phyloP scores from a whole-genome alignment of 176 grass and related monocot species.

The Musa acuminata region DNA sequence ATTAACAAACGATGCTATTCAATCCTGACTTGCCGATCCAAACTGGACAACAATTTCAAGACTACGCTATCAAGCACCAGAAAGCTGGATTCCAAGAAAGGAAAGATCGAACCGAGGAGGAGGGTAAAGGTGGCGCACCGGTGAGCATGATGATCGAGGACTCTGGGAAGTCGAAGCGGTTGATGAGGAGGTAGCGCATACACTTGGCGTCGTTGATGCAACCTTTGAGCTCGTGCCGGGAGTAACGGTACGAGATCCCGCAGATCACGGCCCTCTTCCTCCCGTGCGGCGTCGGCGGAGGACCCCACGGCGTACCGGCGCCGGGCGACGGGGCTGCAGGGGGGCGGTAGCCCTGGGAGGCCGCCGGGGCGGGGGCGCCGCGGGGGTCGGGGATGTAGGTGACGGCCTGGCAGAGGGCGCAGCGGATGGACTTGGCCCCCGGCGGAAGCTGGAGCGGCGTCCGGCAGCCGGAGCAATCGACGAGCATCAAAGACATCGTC shows the following conservation, averaged over 20 bases:
- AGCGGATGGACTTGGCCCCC: constrained; percentile 73
- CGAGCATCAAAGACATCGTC: constrained; percentile 48
- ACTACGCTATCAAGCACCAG: background rate
- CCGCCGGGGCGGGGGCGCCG: constrained; percentile 1
- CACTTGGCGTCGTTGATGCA: constrained; percentile 98
- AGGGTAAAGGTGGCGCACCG: constrained; percentile 24
- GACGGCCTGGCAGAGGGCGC: constrained; percentile 66
- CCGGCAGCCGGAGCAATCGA: constrained; percentile 83
- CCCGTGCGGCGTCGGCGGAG: constrained; percentile 68
- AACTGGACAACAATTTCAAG: background rate
- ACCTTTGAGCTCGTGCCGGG: constrained; percentile 91
- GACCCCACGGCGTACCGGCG: constrained; percentile 30
- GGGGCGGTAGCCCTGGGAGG: background rate
- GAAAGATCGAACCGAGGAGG: background rate
- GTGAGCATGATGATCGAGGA: constrained; percentile 93
- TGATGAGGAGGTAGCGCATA: constrained; percentile 82
- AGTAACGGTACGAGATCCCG: constrained; percentile 86
- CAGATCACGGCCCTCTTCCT: constrained; percentile 79
- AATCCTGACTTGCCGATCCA: background rate
- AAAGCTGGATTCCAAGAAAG: background rate
- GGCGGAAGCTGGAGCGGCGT: constrained; percentile 69
- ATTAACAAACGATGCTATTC: background rate
- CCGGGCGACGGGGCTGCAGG: background rate
- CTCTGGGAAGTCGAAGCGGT: constrained; percentile 84
- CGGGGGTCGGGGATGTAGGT: constrained; percentile 48